Evolutionary conservation across 1,139 yeast species (phyloP).

Genomic region (Eremothecium sinecaudum): DNA sequence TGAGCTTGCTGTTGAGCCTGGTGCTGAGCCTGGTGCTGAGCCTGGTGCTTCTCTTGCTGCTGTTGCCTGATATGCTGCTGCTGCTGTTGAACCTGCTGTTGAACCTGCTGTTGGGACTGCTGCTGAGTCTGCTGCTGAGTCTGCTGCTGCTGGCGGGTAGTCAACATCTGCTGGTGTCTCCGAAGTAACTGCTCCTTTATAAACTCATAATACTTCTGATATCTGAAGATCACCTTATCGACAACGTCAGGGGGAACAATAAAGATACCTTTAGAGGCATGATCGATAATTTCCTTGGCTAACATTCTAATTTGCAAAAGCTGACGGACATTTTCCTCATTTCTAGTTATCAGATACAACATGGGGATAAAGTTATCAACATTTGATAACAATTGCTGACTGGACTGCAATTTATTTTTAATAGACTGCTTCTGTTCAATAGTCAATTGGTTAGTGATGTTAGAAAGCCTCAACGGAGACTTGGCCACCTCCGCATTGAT

Average conservation of each 20-base stretch:
- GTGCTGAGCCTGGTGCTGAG: not conserved
- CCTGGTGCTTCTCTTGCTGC: constrained; percentile 10
- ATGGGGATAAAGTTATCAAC: constrained; percentile 72
- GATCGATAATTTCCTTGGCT: constrained; percentile 66
- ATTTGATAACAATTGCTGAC: constrained; percentile 55
- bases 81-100: constrained; percentile 16
- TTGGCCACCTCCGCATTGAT: constrained; percentile 61
- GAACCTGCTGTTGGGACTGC: constrained; percentile 29
- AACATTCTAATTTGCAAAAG: constrained; percentile 70
- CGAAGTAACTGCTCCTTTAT: constrained; percentile 47
- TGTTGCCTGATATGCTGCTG: constrained; percentile 9
- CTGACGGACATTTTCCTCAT: constrained; percentile 64
- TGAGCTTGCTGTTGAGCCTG: constrained; percentile 13
- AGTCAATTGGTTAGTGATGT: constrained; percentile 51
- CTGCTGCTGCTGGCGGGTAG: constrained; percentile 27
- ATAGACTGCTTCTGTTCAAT: constrained; percentile 58
- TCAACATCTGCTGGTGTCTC: constrained; percentile 31
- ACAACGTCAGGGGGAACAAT: constrained; percentile 62
- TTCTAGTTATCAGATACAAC: constrained; percentile 64
- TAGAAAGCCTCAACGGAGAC: constrained; percentile 56
- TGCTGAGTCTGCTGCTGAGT: constrained; percentile 22
- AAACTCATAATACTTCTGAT: constrained; percentile 64
- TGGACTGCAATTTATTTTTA: constrained; percentile 45
- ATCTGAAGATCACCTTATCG: constrained; percentile 61
- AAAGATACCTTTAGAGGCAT: constrained; percentile 51